phyloP scores from a whole-genome alignment of 148 eudicot species.

The Nepenthes gracilis region DNA sequence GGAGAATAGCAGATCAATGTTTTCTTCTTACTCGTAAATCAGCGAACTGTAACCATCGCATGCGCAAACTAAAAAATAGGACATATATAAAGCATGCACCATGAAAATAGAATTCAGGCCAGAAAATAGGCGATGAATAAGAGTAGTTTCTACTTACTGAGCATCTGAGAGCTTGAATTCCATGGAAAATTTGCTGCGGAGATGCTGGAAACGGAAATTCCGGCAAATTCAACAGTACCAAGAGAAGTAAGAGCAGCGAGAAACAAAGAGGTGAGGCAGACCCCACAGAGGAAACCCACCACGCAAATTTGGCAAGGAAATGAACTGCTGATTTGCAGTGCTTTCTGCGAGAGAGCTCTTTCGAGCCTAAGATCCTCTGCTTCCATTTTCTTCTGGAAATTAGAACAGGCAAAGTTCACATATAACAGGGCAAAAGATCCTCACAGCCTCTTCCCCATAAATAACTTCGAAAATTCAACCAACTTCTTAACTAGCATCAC shows the following conservation, averaged over 20 bases:
- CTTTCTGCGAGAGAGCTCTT: slow-evolving; percentile 72
- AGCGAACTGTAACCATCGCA: too few species aligned
- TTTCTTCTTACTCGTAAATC: too few species aligned
- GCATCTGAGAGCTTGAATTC: slow-evolving; percentile 30
- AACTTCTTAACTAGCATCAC: too few species aligned
- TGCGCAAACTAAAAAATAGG: background rate
- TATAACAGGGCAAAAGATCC: too few species aligned
- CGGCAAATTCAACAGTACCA: slow-evolving; percentile 34
- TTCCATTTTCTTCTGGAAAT: slow-evolving; percentile 28
- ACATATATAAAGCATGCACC: background rate
- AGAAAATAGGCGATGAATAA: too few species aligned
- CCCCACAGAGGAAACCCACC: slow-evolving; percentile 73
- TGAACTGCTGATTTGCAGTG: slow-evolving; percentile 67
- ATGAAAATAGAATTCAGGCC: too few species aligned
- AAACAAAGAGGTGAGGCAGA: slow-evolving; percentile 71
- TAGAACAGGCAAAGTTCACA: too few species aligned
- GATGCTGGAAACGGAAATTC: slow-evolving; percentile 31
- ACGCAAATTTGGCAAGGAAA: slow-evolving; percentile 92
- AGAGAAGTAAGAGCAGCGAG: slow-evolving; percentile 73
- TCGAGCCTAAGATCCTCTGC: slow-evolving; percentile 45
- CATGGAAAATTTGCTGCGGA: slow-evolving; percentile 30
- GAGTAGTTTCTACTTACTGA: slow-evolving; percentile 28
- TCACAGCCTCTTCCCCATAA: too few species aligned
- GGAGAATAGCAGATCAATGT: too few species aligned
- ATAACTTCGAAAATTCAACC: too few species aligned